Evolutionary conservation across 2,329 filamentous ascomycete species (phyloP).

Genomic region (Aspergillus fischeri): DNA sequence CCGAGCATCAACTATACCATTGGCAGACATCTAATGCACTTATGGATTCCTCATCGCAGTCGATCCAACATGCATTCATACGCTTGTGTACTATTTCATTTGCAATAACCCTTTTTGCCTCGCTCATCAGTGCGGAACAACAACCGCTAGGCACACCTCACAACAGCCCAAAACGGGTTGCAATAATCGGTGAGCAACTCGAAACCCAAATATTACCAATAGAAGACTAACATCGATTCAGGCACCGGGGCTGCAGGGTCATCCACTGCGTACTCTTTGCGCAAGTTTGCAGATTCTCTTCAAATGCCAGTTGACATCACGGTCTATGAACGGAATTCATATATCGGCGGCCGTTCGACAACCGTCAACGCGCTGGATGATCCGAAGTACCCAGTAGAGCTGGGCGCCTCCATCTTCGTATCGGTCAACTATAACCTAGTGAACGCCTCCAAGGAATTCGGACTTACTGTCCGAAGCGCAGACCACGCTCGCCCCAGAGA

Average conservation of each 20-base stretch:
- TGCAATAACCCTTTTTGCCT: conserved; percentile 10
- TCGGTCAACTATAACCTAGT: conserved; percentile 76
- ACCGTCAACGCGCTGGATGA: conserved; percentile 75
- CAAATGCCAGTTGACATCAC: conserved; percentile 71
- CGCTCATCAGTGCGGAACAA: conserved; percentile 21
- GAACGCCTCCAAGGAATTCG: conserved; percentile 66
- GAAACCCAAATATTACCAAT: background rate
- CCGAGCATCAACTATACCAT: background rate
- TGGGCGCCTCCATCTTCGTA: conserved; percentile 92
- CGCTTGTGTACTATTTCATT: conserved; percentile 7
- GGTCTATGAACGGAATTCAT: conserved; percentile 74
- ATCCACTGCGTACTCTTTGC: conserved; percentile 79
- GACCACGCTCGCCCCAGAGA: conserved; percentile 46
- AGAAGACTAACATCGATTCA: conserved; percentile 34
- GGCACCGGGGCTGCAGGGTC: conserved; percentile 87
- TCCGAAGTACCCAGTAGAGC: conserved; percentile 65
- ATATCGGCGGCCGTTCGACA: conserved; percentile 79
- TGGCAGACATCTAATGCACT: background rate
- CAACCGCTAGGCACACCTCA: conserved; percentile 16
- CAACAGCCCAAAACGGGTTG: conserved; percentile 27
- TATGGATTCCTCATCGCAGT: conserved; percentile 7
- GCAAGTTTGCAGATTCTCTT: conserved; percentile 61
- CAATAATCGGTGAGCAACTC: conserved; percentile 31
- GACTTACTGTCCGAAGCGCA: conserved; percentile 55
- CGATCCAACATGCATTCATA: conserved; percentile 2